Percentiles rank a stretch among this genome's conserved stretches.
Evolutionary conservation across 2,329 filamentous ascomycete genomes (phyloP).

Genomic region (Aspergillus awamori): DNA sequence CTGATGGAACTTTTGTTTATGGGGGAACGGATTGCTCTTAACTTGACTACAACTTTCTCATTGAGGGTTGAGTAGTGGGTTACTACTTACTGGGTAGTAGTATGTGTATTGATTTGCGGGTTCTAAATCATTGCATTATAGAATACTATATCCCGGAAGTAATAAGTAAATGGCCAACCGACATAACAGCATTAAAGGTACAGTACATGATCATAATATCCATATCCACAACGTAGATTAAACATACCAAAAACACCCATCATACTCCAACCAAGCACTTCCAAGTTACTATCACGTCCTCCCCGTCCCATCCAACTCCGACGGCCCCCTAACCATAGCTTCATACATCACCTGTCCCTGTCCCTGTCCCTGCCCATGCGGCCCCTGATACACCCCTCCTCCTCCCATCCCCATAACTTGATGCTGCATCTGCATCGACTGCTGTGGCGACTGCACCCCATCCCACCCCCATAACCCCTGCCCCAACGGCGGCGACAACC

Average conservation of each 20-base stretch:
- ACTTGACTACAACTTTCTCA: no score
- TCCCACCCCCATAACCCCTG: background rate
- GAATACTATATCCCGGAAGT: no score
- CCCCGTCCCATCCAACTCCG: slow-evolving; percentile 22
- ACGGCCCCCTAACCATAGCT: slow-evolving; percentile 9
- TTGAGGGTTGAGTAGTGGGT: background rate
- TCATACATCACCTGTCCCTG: background rate
- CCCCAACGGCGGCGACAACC: background rate
- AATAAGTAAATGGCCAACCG: no score
- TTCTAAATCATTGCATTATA: no score
- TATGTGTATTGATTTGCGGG: no score
- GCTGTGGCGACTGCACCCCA: background rate
- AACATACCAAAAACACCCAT: background rate
- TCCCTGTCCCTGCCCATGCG: background rate
- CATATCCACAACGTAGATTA: background rate
- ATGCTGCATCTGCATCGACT: background rate
- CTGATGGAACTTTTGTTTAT: slow-evolving; percentile 42
- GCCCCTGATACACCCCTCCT: background rate
- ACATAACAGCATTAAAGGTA: no score
- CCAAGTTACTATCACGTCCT: background rate
- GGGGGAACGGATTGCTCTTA: slow-evolving; percentile 31
- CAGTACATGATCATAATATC: no score
- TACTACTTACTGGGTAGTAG: no score
- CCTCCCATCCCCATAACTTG: background rate
- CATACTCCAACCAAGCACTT: no score